Evolutionary conservation across 2,329 filamentous ascomycete species (phyloP).

Genomic region (Phaeosphaeriaceae sp.): DNA sequence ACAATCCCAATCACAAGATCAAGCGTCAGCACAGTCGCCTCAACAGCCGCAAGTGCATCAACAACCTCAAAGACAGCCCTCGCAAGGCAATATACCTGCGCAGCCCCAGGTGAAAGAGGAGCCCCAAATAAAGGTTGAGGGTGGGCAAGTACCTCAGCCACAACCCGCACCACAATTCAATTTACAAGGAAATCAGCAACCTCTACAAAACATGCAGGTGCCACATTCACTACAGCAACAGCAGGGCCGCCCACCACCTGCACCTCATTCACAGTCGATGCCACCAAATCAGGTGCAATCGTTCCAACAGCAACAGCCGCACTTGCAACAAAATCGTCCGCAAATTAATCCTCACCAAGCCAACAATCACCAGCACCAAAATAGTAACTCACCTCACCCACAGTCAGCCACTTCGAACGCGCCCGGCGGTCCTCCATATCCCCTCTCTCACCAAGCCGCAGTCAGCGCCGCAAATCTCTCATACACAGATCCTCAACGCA

Average conservation of each 20-base stretch:
- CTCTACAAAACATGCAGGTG: slow-evolving; percentile 19
- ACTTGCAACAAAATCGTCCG: slow-evolving; percentile 39
- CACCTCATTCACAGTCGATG: slow-evolving; percentile 36
- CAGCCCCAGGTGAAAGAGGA: slow-evolving; percentile 40
- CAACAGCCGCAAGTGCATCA: slow-evolving; percentile 2
- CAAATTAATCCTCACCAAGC: slow-evolving; percentile 47
- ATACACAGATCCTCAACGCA: slow-evolving; percentile 45
- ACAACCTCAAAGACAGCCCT: slow-evolving; percentile 36
- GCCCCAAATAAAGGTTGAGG: slow-evolving; percentile 47
- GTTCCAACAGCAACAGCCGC: slow-evolving; percentile 35
- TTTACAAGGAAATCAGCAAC: slow-evolving; percentile 29
- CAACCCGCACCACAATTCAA: slow-evolving; percentile 37
- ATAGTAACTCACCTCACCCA: slow-evolving; percentile 47
- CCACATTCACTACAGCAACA: slow-evolving; percentile 27
- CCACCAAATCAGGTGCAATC: slow-evolving; percentile 35
- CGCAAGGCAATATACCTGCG: slow-evolving; percentile 29
- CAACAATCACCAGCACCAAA: slow-evolving; percentile 41
- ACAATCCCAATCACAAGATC: slow-evolving; percentile 30
- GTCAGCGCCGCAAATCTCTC: slow-evolving; percentile 51
- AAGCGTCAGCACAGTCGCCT: slow-evolving; percentile 23
- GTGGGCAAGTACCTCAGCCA: slow-evolving; percentile 29
- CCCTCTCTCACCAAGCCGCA: slow-evolving; percentile 54
- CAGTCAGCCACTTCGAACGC: slow-evolving; percentile 41
- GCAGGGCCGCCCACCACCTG: slow-evolving; percentile 35
- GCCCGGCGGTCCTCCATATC: slow-evolving; percentile 44